phyloP scores from a whole-genome alignment of 2,329 filamentous ascomycete genomes.

The Fusarium sp. region DNA sequence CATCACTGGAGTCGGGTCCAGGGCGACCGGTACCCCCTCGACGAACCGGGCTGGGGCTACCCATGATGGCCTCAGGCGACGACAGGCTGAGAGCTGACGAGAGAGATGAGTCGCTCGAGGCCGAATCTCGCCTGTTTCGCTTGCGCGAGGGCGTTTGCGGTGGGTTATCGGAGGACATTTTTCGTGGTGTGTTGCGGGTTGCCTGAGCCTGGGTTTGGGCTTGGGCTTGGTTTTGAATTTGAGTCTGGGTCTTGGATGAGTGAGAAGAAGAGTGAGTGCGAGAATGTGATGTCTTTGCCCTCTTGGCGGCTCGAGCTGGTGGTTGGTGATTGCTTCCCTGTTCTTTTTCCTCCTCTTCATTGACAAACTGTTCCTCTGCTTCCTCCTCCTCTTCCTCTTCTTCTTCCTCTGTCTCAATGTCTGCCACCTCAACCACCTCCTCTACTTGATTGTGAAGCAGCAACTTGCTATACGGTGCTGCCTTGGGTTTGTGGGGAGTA shows the following conservation, averaged over 20 bases:
- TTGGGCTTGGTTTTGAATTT: conserved; percentile 6
- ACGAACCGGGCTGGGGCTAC: conserved; percentile 45
- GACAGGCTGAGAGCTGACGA: conserved; percentile 55
- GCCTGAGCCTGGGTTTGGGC: conserved; percentile 21
- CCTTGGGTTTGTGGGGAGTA: conserved; percentile 58
- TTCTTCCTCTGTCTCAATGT: conserved; percentile 11
- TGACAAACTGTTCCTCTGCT: conserved; percentile 13
- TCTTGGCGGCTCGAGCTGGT: conserved; percentile 50
- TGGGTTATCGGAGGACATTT: conserved; percentile 43
- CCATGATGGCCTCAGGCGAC: conserved; percentile 52
- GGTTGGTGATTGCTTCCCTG: conserved; percentile 17
- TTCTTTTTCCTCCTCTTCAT: conserved; percentile 23
- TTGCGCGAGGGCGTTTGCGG: conserved; percentile 53
- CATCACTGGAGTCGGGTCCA: conserved; percentile 49
- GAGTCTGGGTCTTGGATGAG: conserved; percentile 1
- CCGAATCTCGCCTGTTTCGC: conserved; percentile 52
- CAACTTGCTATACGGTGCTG: conserved; percentile 63
- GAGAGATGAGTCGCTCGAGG: conserved; percentile 57
- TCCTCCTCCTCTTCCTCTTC: background rate
- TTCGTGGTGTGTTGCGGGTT: conserved; percentile 43
- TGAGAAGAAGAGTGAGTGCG: conserved; percentile 37
- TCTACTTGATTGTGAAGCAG: conserved; percentile 51
- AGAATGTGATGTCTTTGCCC: conserved; percentile 50
- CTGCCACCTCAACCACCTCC: conserved; percentile 29
- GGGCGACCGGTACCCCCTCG: conserved; percentile 44